A percentile compares a stretch with the other conserved stretches of the same genome.
These are phyloP conservation scores for Ophiostoma sp. DNA, from an alignment of 2,329 filamentous ascomycete species.

Conservation along the genomic window DNA sequence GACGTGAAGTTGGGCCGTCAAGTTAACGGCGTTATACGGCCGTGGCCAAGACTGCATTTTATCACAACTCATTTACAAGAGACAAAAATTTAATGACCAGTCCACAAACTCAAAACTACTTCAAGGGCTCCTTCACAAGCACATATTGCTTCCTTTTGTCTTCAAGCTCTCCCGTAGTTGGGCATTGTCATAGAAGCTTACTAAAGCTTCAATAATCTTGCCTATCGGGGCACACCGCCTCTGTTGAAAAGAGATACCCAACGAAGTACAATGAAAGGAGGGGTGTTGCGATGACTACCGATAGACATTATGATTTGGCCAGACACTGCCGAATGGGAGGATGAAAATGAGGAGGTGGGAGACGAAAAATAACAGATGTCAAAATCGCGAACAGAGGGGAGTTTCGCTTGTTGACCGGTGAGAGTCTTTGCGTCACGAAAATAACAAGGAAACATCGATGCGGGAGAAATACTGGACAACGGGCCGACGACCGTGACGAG, in stretches of 20 bases:
- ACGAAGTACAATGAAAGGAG: neutral
- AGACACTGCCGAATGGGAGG: constrained; percentile 1
- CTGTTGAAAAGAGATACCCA: neutral
- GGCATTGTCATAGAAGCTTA: neutral
- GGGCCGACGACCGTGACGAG: neutral
- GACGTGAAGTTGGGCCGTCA: neutral
- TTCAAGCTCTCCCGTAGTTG: neutral
- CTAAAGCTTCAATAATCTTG: neutral
- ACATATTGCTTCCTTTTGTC: neutral
- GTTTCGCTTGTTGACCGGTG: neutral
- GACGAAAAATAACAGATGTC: neutral
- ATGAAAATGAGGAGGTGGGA: neutral
- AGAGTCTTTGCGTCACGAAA: neutral
- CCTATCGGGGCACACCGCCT: neutral
- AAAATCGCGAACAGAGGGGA: neutral
- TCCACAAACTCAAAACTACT: neutral
- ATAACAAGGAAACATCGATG: neutral
- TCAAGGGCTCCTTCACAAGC: neutral
- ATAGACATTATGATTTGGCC: neutral
- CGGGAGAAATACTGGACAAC: neutral
- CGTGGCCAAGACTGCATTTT: neutral
- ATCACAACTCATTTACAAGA: neutral
- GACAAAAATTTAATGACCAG: neutral
- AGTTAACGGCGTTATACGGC: neutral
- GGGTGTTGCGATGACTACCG: neutral